Evolutionary conservation across 2,329 filamentous ascomycete species (phyloP), one percentile per base, ranked within the genome.

Genomic region (Eutypa lata): DNA sequence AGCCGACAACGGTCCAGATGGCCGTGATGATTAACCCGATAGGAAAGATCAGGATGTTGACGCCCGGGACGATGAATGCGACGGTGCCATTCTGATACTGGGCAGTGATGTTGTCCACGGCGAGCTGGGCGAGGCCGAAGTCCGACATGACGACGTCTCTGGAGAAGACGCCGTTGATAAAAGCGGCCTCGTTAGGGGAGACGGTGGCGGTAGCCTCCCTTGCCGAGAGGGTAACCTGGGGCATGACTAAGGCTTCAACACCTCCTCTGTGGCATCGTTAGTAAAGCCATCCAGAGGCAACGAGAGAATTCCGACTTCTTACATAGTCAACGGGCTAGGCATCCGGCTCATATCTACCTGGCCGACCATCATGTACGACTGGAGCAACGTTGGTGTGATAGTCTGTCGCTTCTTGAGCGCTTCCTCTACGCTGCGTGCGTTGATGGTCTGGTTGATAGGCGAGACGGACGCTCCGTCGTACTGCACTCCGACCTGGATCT

Each of bases 81-180:
- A 80, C 75, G 14, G 77, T 80, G 57, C 77, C 76, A 61, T 81
- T 80, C 48, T 63, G 62, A 22, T 84, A 70, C 3, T 67, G 70
- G 0, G 65, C 68, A 0, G 78, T 67, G 19, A 79, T 71, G 3
- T 75, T 67, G 53, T 79, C 70, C 18, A 83, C 79, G 33, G 79
- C 77, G 18, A 75, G 68, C 55, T 77, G 71, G 22, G 82, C 82
- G 47, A 72, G 60, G 44, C 72, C 67, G 37, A 78, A 73, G 48
- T 76, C 71, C 53, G 81, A 84, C 62, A 79, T 68, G 63, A 83
- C 68, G 14, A 81, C 73, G 51, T 80, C 73, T 48, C 78, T 71
- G 50, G 86, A 81, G 70, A 91, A 91, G 61, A 88, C 80, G 49
- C 88, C 88, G 14, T 80, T 81, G 38, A 90, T 80, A 61, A 91